Evolutionary conservation across 2,329 filamentous ascomycete species (phyloP), one percentile per base, ranked within the genome.

Genomic region (Monilinia laxa): DNA sequence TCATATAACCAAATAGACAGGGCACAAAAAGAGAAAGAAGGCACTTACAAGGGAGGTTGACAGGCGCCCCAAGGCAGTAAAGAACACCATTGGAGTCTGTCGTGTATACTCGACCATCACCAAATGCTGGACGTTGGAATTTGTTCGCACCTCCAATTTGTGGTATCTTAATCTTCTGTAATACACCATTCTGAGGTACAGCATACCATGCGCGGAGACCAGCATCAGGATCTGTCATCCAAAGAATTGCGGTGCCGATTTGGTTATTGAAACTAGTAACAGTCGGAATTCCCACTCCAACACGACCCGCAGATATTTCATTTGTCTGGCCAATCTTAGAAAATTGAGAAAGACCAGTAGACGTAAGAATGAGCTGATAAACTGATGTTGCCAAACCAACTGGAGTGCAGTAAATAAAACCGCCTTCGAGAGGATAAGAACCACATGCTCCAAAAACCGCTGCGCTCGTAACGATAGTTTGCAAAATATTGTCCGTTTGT

Each of bases 391-490:
- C 71, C 60, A 74, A 75, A 1, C 73, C 72, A 38, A 77, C 75
- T 23, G 78, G 77, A 35, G 73, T 77, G 60, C 77, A 72, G 56
- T 81, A 81, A 67, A 81, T 77, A 58, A 78, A 81, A 14, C 80
- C 80, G 25, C 80, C 80, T 69, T 80, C 80, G 1, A 76, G 69
- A 1, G 79, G 79, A 66, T 80, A 81, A 14, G 77, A 78, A 16
- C 78, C 80, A 25, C 73, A 72, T 18, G 76, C 78, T 31, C 77
- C 78, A 64, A 78, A 80, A 11, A 80, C 72, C 1, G 77, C 75
- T 20, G 74, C 72, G 3, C 72, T 71, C 11, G 75, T 75, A 45
- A 73, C 70, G 35, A 78, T 76, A 2, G 75, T 77, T 68, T 80
- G 78, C 25, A 81, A 64, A 23, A 78, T 71, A 12, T 74, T 75